Percentiles rank a stretch among this genome's conserved stretches.
phyloP scores from a whole-genome alignment of 352 stramenopile species.

The Globisporangium middletonii region DNA sequence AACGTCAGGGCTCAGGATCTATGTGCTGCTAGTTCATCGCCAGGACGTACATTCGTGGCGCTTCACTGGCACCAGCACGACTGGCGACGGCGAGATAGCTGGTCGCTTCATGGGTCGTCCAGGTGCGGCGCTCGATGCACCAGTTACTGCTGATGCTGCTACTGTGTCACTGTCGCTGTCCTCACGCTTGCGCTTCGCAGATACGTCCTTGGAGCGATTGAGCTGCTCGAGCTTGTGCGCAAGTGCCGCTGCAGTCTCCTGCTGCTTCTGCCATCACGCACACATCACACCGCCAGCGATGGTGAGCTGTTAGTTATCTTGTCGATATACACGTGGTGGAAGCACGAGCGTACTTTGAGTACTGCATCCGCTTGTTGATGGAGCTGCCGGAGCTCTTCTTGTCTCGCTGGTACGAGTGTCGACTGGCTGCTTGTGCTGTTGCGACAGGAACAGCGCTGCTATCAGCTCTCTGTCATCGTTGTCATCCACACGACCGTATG shows the following conservation, averaged over 20 bases:
- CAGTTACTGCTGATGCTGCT: neutral
- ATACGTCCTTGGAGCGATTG: neutral
- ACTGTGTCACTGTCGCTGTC: neutral
- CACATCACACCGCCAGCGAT: neutral
- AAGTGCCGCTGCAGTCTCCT: constrained; percentile 2
- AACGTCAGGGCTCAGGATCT: neutral
- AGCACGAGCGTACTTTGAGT: constrained; percentile 19
- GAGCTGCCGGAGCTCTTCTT: constrained; percentile 33
- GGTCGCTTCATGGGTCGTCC: neutral
- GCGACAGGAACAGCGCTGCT: neutral
- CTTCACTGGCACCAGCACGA: neutral
- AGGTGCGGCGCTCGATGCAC: neutral
- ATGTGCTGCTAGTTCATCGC: neutral
- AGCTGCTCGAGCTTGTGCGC: constrained; percentile 11
- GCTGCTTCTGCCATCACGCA: constrained; percentile 9
- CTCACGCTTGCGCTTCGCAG: constrained; percentile 11
- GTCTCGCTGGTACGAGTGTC: constrained; percentile 8
- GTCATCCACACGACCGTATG: neutral
- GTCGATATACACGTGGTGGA: too few relatives aligned
- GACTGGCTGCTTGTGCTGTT: neutral
- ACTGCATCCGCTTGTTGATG: constrained; percentile 22
- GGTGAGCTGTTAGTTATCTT: neutral
- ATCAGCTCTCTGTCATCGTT: neutral
- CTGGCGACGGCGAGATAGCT: neutral
- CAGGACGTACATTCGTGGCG: constrained; percentile 7